Percentiles rank a stretch among this genome's conserved stretches.
phyloP scores from a whole-genome alignment of 164 flowering plant species.

The Annona squamosa region DNA sequence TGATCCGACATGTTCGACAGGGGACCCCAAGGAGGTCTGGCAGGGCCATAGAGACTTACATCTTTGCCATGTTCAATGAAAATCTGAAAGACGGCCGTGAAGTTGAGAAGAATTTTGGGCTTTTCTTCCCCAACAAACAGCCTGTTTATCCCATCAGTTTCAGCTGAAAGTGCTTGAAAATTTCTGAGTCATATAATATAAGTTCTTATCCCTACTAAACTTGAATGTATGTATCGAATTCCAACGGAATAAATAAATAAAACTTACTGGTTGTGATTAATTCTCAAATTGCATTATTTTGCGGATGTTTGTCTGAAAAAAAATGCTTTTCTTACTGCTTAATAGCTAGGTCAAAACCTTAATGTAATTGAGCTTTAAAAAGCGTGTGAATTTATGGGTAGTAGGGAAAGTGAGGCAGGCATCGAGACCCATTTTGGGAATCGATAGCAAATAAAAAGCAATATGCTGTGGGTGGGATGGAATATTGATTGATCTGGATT shows the following conservation, averaged over 20 bases:
- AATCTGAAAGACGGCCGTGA: not conserved
- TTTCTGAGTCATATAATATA: too few species aligned
- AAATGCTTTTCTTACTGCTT: too few species aligned
- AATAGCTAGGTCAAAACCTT: too few species aligned
- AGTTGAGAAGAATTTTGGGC: slow-evolving; percentile 7
- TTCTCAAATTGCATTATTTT: too few species aligned
- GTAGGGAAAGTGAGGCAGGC: too few species aligned
- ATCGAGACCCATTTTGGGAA: too few species aligned
- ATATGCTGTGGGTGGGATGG: too few species aligned
- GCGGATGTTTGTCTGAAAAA: too few species aligned
- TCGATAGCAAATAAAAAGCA: too few species aligned
- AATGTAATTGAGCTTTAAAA: too few species aligned
- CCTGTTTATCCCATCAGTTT: slow-evolving; percentile 6
- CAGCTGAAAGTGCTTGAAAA: not conserved
- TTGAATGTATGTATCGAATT: not conserved
- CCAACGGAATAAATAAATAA: not conserved
- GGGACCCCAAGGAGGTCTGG: slow-evolving; percentile 9
- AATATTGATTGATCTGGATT: too few species aligned
- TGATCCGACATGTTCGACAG: slow-evolving; percentile 4
- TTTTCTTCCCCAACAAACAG: slow-evolving; percentile 8
- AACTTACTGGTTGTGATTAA: not conserved
- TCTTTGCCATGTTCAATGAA: slow-evolving; percentile 15
- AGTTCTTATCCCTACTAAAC: not conserved
- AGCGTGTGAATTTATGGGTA: too few species aligned
- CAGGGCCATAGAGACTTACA: slow-evolving; percentile 2